Evolutionary conservation across 2,329 filamentous ascomycete genomes (phyloP).

Genomic region (Simplicillium aogashimaense): DNA sequence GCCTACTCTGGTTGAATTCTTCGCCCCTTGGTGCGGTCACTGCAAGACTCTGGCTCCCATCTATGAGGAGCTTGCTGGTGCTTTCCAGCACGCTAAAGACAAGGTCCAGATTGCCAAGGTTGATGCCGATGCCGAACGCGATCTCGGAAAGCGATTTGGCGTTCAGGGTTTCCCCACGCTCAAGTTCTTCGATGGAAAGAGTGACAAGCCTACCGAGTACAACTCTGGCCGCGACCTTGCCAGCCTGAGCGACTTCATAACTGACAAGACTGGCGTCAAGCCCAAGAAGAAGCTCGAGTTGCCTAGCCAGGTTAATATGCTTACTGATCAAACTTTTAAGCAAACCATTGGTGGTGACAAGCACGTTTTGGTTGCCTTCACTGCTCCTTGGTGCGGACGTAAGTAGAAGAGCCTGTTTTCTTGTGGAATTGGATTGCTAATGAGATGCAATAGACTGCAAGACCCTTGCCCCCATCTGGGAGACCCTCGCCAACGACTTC

Average conservation of each 20-base stretch:
- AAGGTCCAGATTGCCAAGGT: slow-evolving; percentile 89
- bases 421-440: background rate
- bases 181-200: slow-evolving; percentile 97
- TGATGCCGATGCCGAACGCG: slow-evolving; percentile 82
- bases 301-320: slow-evolving; percentile 66
- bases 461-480: slow-evolving; percentile 81
- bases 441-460: slow-evolving; percentile 70
- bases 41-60: slow-evolving; percentile 95
- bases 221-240: slow-evolving; percentile 80
- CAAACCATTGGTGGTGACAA: slow-evolving; percentile 72
- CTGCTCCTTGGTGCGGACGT: slow-evolving; percentile 98
- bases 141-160: slow-evolving; percentile 75
- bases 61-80: slow-evolving; percentile 78
- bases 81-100: slow-evolving; percentile 61
- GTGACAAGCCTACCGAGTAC: slow-evolving; percentile 75
- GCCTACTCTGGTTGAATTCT: slow-evolving; percentile 95
- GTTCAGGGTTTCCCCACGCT: slow-evolving; percentile 93
- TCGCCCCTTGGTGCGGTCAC: slow-evolving; percentile 97
- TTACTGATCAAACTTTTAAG: slow-evolving; percentile 74
- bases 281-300: slow-evolving; percentile 64
- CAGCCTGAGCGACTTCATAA: slow-evolving; percentile 69
- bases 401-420: slow-evolving; percentile 31
- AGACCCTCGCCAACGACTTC: slow-evolving; percentile 76
- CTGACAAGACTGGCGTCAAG: slow-evolving; percentile 79
- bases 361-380: slow-evolving; percentile 91